Base-by-base conservation (phyloP, 768 basidiomycete species). In the Sarcodon aspratus region DNA sequence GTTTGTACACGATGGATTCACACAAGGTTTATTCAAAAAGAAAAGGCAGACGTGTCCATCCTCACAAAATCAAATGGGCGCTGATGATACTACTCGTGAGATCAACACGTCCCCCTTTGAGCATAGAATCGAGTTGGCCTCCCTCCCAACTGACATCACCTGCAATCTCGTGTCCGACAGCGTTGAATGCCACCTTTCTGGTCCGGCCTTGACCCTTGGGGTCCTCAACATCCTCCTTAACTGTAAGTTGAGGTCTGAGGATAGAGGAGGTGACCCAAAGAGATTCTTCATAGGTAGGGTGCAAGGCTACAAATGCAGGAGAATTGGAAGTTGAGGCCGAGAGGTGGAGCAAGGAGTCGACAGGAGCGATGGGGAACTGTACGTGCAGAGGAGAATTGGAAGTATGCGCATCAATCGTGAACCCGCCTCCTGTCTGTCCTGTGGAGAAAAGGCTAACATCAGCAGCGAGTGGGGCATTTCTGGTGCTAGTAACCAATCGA, bases 261-360 rank as follows among this genome's bases (percentile, higher is more conserved):
- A 53, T 48, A 42, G 52, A 54, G 43, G 65, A 60, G 2, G 38
- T 47, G 32, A 64, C 42, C 7, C 49, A 34, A 50, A 73, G 67
- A 17, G 38, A 46, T 43, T 72, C 74, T 51, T 74, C 69, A 52
- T 59, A 74, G 13, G 68, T 58, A 7, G 57, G 50, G 45, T 67
- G 60, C 6, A 74, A 53, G 8, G 15, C 13, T 38, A 72, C 63
- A 9, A 50, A 46, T 4, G 68, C 66, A 9, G 59, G 64, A 6
- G 60, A 51, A 53, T 75, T 73, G 15, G 60, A 49, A 18, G 69
- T 69, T 18, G 40, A 50, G 0, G 59, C 66, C 1, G 36, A 45
- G 32, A 69, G 48, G 31, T 38, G 35, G 15, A 74, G 63, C 8
- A 49, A 53, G 11, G 68, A 63, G 51, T 64, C 62, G 5, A 63